Evolutionary conservation across 2,329 filamentous ascomycete species (phyloP).

Genomic region (Bipolaris gigantea): DNA sequence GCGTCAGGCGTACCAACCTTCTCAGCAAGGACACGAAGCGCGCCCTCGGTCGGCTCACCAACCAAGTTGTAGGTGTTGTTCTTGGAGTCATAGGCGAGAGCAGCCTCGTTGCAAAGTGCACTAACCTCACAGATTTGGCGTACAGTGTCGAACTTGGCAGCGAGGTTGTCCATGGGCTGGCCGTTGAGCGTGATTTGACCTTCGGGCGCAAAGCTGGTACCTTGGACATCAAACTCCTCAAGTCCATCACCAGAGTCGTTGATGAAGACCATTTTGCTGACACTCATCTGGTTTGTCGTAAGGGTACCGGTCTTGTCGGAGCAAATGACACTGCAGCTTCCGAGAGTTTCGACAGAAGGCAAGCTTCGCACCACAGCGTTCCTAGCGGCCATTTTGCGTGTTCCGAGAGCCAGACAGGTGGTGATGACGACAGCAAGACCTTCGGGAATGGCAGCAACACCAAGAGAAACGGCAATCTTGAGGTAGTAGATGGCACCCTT

Average conservation of each 20-base stretch:
- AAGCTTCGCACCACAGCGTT: conserved; percentile 96
- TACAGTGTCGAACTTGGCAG: conserved; percentile 73
- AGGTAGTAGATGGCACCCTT: conserved; percentile 99
- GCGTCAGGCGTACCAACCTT: conserved; percentile 86
- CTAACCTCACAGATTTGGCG: conserved; percentile 72
- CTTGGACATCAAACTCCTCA: conserved; percentile 86
- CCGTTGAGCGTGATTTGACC: conserved; percentile 73
- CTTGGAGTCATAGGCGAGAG: conserved; percentile 78
- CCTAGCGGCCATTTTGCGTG: conserved; percentile 97
- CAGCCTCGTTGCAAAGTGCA: conserved; percentile 85
- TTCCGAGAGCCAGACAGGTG: conserved; percentile 94
- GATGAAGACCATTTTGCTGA: conserved; percentile 87
- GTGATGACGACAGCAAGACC: conserved; percentile 97
- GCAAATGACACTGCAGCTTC: conserved; percentile 99
- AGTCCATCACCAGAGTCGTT: conserved; percentile 71
- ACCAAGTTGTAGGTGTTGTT: conserved; percentile 76
- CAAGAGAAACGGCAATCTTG: conserved; percentile 97
- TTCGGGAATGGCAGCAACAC: conserved; percentile 96
- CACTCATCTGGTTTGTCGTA: conserved; percentile 99
- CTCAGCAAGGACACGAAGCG: conserved; percentile 85
- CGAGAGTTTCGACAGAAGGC: conserved; percentile 94
- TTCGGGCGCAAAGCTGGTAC: conserved; percentile 86
- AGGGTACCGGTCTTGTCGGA: conserved; percentile 98
- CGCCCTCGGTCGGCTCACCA: conserved; percentile 94
- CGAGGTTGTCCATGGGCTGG: conserved; percentile 67